Evolutionary conservation across 306 rosid species (phyloP), one percentile per base, ranked within the genome.

Genomic region (Begonia loranthoides): DNA sequence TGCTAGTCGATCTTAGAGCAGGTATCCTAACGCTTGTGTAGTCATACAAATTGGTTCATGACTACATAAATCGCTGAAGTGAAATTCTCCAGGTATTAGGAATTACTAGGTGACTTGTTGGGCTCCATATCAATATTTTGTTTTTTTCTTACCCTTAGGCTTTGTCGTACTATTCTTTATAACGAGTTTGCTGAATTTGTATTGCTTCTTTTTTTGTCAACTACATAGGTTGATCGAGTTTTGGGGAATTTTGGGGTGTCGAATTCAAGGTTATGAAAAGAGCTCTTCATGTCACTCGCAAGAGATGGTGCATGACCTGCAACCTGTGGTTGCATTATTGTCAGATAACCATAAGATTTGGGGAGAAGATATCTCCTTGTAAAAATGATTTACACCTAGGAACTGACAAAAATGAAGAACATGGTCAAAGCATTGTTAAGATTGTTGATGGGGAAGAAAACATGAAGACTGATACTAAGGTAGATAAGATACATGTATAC

Each of bases 221-320:
- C 58, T 64, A 74, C 19, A 57, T 79, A 92, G 99, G 94, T 92
- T 58, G 99, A 86, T 71, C 89, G 93, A 54, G 84, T 92, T 68
- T 67, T 92, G n/a, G n/a, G n/a, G n/a, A n/a, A n/a, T n/a, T n/a
- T n/a, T n/a, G 61, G 99, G 99, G 48, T 92, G 99, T 70, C 94
- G 93, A 65, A 66, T 83, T 70, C 79, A 62, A 28, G 84, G 75
- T 54, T 69, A 71, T 57, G 57, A 66, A 55, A 58, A 40, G 40
- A 64, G 68, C 52, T 66, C 84, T 60, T 45, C 70, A 44, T 68
- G 43, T 28, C 74, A 52, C 50, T 69, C 73, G 68, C 47, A 83
- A 41, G 73, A 70, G 79, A 54, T 78, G 45, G 69, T 59, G 63
- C 65, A 52, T 61, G 76, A 70, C 46, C 71, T 73, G 39, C 69